phyloP scores from a whole-genome alignment of 345 rosid species.

The Passiflora organensis region DNA sequence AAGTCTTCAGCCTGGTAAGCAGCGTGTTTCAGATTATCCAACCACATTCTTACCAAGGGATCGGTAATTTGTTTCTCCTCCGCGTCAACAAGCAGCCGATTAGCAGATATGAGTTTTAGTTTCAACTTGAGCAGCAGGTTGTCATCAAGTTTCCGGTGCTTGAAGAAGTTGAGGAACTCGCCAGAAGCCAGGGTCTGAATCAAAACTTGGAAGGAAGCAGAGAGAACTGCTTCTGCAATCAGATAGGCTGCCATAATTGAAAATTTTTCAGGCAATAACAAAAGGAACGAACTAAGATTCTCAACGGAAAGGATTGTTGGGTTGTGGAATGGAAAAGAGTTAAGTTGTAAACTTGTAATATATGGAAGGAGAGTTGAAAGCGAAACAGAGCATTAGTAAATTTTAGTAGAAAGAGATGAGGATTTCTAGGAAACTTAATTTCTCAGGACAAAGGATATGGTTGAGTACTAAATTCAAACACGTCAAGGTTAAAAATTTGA shows the following conservation, averaged over 20 bases:
- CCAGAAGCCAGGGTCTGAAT: conserved; percentile 6
- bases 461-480: no score
- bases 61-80: conserved; percentile 15
- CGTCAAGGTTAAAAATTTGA: no score
- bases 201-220: conserved; percentile 8
- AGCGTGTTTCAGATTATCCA: conserved; percentile 13
- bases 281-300: no score
- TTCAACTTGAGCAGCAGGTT: conserved; percentile 5
- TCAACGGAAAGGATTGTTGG: no score
- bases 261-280: no score
- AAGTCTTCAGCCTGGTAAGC: conserved; percentile 8
- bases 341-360: no score
- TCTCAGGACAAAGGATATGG: no score
- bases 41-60: conserved; percentile 7
- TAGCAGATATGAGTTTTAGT: background rate
- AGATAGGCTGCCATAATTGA: conserved; percentile 4
- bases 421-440: no score
- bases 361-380: no score
- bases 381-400: no score
- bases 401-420: no score
- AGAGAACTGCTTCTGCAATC: conserved; percentile 12
- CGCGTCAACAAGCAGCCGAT: conserved; percentile 9
- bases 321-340: no score
- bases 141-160: conserved; percentile 3
- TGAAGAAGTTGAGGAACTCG: conserved; percentile 5